Base-by-base conservation (phyloP, 78 protist species). In the Chrysochromulina parva region DNA sequence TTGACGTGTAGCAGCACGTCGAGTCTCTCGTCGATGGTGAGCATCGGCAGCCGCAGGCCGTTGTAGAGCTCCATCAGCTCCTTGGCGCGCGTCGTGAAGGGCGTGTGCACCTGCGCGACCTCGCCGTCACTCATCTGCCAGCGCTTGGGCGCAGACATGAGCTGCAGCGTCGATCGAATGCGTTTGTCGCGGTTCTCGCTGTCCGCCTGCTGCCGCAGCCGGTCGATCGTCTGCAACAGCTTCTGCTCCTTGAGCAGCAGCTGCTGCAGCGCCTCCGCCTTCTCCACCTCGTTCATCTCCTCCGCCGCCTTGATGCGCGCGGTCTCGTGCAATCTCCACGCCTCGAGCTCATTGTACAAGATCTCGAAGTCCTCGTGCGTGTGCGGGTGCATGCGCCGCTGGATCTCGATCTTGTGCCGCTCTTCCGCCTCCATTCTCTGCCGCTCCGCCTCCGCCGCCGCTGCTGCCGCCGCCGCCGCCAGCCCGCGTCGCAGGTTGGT, bases 1-100 rank as follows among this genome's bases (percentile, higher is more conserved):
- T 93, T 93, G 58, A 96, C 95, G 59, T 89, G 95, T 9, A 94
- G 93, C 52, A 96, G 92, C 26, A 94, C 91, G 66, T 96, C 96
- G 52, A 96, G 94, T 7, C 97, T 93, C 91, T 94, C 95, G 54
- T 94, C 96, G 24, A 89, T 10, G 13, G 78, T 54, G 60, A 81
- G 52, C n/a, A 0, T 5, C 2, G 62, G 53, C 81, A 89, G 62
- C 52, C 24, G 7, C 80, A 94, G 91, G 3, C 93, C 93, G 47
- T 80, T 57, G 90, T 93, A 94, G 88, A 96, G 57, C 22, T 93
- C 94, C 69, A 0, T 19, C 48, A 96, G 94, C 89, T 94, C 96
- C 54, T 71, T 47, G 17, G 97, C 97, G 13, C 97, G 93, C 9
- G 90, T 90, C 52, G 95, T 94, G 80, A 38, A 62, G 20, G 96